Base-by-base conservation (phyloP, 495 filamentous ascomycete species). In the Hyaloscypha bicolor region DNA sequence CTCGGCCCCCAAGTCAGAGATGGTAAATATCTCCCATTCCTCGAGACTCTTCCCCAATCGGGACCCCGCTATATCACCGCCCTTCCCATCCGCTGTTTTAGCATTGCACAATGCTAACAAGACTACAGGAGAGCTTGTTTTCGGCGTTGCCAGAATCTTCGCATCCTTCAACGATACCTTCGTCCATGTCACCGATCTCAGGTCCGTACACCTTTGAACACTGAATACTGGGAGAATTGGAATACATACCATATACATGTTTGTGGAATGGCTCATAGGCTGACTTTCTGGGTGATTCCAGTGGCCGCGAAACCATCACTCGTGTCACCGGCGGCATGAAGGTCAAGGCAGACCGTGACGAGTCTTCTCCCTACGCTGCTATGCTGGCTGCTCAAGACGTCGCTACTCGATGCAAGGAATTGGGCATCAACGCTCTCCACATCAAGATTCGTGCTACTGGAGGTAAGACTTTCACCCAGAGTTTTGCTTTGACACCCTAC, bases 321-420 rank as follows among this genome's bases (percentile, higher is more conserved):
- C 93, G 95, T 90, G 93, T 99, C 67, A 99, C 95, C 74, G 95
- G 95, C 82, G 95, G 95, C 79, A 98, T 98, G 95, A 99, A 99
- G 87, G 95, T 99, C 86, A 99, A 99, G 90, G 95, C 95, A 81
- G 95, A 99, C 81, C 93, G 95, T 85, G 95, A 99, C 84, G 95
- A 99, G 87, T 97, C 94, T 69, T 97, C 94, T 59, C 95, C 95
- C 70, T 99, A 99, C 88, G 95, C 95, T 75, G 95, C 95, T 81
- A 99, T 99, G 95, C 92, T 99, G 90, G 95, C 95, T 80, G 95
- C 94, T 72, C 94, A 97, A 82, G 90, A 91, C 74, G 95, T 97
- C 78, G 95, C 95, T 73, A 85, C 86, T 76, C 91, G 94, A 79
- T 99, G 95, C 91, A 98, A 99, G 91, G 95, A 99, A 83, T 84